phyloP scores from a whole-genome alignment of 148 eudicot genomes.

The Fagopyrum esculentum region DNA sequence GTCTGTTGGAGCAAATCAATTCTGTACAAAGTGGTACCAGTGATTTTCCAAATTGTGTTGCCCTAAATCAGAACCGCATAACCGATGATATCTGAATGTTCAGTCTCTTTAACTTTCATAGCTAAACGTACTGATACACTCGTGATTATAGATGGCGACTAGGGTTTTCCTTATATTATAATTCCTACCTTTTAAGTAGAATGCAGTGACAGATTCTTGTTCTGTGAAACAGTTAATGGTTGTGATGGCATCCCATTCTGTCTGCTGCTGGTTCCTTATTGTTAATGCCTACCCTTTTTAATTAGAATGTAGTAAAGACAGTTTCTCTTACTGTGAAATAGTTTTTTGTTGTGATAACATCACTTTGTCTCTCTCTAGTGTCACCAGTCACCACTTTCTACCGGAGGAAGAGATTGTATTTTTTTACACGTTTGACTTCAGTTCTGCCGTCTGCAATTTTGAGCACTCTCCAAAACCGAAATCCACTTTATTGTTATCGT shows the following conservation, averaged over 20 bases:
- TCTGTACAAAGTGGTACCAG: background rate
- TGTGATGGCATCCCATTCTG: background rate
- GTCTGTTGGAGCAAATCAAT: background rate
- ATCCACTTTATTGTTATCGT: background rate
- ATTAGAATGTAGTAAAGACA: too few species aligned
- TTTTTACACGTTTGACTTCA: background rate
- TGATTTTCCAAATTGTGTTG: background rate
- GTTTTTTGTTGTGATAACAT: background rate
- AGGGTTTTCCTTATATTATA: background rate
- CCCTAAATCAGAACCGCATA: background rate
- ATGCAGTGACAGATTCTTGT: background rate
- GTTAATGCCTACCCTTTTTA: background rate
- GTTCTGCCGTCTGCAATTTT: background rate
- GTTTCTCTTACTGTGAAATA: too few species aligned
- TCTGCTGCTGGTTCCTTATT: slow-evolving; percentile 1
- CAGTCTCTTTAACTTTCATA: background rate
- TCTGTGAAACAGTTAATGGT: background rate
- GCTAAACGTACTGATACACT: background rate
- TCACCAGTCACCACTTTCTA: background rate
- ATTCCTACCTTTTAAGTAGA: background rate
- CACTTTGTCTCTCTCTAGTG: background rate
- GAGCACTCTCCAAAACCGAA: background rate
- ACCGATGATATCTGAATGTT: background rate
- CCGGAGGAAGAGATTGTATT: background rate
- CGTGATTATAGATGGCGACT: background rate